A percentile compares a stretch with the other conserved stretches of the same genome.
Conservation (phyloP, 2,329 filamentous ascomycete genomes). For the Aspergillus sp. region DNA sequence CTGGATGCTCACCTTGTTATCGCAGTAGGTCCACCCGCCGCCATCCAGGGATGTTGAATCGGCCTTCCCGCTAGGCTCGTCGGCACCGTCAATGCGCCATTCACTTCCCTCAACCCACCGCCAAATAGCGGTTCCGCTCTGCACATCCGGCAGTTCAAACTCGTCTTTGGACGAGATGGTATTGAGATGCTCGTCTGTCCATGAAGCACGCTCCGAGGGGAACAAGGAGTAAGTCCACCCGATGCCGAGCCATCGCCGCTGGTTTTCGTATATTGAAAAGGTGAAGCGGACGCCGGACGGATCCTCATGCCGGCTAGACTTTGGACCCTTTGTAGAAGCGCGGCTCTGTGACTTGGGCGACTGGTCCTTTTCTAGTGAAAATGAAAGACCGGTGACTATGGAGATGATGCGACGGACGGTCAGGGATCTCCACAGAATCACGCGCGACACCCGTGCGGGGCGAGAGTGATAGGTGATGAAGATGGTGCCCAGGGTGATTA, state of each 20-base stretch:
- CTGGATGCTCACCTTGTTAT: slow-evolving; percentile 65
- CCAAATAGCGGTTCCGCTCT: slow-evolving; percentile 56
- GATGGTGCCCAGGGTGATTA: slow-evolving; percentile 78
- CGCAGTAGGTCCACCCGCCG: slow-evolving; percentile 93
- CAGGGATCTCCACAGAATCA: slow-evolving; percentile 81
- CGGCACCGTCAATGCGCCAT: slow-evolving; percentile 73
- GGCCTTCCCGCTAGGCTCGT: slow-evolving; percentile 25
- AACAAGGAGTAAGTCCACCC: slow-evolving; percentile 92
- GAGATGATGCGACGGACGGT: slow-evolving; percentile 60
- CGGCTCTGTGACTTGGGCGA: slow-evolving; percentile 30
- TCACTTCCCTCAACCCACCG: slow-evolving; percentile 76
- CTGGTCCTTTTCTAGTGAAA: slow-evolving; percentile 32
- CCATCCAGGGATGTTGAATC: slow-evolving; percentile 41
- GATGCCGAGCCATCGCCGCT: slow-evolving; percentile 85
- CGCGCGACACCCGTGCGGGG: slow-evolving; percentile 72
- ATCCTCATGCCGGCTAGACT: slow-evolving; percentile 33
- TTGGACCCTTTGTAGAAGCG: slow-evolving; percentile 39
- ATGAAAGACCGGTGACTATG: slow-evolving; percentile 70
- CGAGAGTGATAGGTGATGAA: slow-evolving; percentile 86
- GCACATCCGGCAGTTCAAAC: slow-evolving; percentile 59
- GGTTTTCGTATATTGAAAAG: slow-evolving; percentile 93
- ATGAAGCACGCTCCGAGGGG: slow-evolving; percentile 77
- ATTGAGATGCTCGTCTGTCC: slow-evolving; percentile 95
- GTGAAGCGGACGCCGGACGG: slow-evolving; percentile 87
- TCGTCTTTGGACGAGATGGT: slow-evolving; percentile 63